Evolutionary conservation across 2,329 filamentous ascomycete genomes (phyloP).

Genomic region (Lasiodiplodia citricola): DNA sequence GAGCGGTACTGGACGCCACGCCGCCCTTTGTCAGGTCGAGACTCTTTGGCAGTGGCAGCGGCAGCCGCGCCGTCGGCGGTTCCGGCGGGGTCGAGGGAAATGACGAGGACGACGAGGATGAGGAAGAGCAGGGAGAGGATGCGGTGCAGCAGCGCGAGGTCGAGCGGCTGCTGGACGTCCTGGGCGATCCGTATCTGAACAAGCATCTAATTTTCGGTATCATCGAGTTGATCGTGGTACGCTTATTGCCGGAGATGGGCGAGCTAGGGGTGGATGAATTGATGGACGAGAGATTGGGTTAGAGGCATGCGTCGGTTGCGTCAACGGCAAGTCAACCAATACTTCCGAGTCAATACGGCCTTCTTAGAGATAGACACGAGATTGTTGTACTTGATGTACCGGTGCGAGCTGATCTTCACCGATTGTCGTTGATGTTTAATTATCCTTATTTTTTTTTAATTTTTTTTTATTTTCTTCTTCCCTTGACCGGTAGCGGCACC

Average conservation of each 20-base stretch:
- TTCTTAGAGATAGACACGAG: not conserved
- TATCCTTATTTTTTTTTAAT: not conserved
- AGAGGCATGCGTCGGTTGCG: not conserved
- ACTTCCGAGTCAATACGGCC: not conserved
- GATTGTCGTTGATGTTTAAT: not conserved
- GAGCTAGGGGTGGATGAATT: slow-evolving; percentile 74
- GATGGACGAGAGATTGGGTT: slow-evolving; percentile 71
- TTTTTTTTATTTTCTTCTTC: not conserved
- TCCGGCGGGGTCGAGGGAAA: not conserved
- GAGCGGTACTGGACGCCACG: slow-evolving; percentile 57
- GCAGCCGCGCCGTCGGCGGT: not conserved
- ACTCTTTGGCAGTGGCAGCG: slow-evolving; percentile 34
- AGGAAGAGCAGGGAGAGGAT: slow-evolving; percentile 30
- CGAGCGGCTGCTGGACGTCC: slow-evolving; percentile 69
- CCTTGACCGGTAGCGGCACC: not conserved
- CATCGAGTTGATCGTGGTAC: slow-evolving; percentile 80
- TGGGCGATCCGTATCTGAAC: slow-evolving; percentile 87
- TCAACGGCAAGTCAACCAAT: not conserved
- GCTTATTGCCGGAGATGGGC: slow-evolving; percentile 81
- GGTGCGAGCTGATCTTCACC: not conserved
- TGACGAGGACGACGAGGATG: not conserved
- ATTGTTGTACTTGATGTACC: not conserved
- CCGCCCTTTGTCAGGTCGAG: slow-evolving; percentile 48
- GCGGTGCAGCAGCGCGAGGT: slow-evolving; percentile 42
- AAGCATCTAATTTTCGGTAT: slow-evolving; percentile 86